Evolutionary conservation across 192 early-diverging fungal species (phyloP), one percentile per base, ranked within the genome.

Genomic region (Geosiphon pyriformis): DNA sequence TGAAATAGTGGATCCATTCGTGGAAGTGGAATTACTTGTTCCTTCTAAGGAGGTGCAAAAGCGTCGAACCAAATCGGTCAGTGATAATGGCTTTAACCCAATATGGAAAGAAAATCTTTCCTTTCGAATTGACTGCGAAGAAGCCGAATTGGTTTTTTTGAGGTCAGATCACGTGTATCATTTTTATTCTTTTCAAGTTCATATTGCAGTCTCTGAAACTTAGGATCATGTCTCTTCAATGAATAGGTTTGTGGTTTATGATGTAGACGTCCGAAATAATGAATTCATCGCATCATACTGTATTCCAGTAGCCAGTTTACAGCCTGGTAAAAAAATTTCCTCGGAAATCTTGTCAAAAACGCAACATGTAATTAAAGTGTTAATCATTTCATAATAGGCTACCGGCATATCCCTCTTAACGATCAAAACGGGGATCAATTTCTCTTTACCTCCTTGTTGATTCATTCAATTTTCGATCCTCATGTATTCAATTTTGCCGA

Each of bases 331-430:
- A n/a, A 10, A 22, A 12, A 20, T 20, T 55, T 4, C 4, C 18
- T 42, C 12, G 4, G 25, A 59, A 0, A 34, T 29, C 6, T 1
- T 61, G 4, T 33, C 25, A 4, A 20, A 34, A 1, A 27, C 0
- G 22, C 2, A 12, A 2, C 10, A 55, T n/a, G 1, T 22, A 3
- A 3, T 30, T 8, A 51, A 17, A 31, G 17, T 17, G 32, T 26
- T 20, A 22, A 37, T 42, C 4, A n/a, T 65, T 29, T 26, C 20
- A 11, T 27, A 25, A 47, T 70, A 76, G 88, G 88, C 0, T 90
- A 90, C 52, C 82, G 88, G 1, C 87, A 90, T 61, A 78, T 87
- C 20, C 87, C 81, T 22, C 66, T 90, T 18, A 76, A 86, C 32
- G 83, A 86, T 68, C 34, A 74, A 29, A 77, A 81, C 29, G 88